Percentiles rank a stretch among this genome's conserved stretches.
Evolutionary conservation across 495 filamentous ascomycete genomes (phyloP).

Genomic region (Barbatosphaeria neglecta): DNA sequence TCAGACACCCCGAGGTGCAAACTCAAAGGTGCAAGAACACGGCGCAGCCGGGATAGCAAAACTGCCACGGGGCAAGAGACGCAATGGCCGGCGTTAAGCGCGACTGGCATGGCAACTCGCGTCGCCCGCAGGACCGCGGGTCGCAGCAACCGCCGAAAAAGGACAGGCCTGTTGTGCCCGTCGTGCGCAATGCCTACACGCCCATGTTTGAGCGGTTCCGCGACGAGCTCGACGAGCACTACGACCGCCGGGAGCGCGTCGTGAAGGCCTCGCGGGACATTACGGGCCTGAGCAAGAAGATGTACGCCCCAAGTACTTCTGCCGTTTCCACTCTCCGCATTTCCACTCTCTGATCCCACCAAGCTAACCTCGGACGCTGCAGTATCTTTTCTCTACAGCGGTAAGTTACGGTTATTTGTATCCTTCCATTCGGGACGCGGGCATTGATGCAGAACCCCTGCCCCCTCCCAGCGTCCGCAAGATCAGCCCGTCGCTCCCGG

Average conservation of each 20-base stretch:
- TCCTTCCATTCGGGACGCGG: too few relatives aligned
- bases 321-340: conserved; percentile 29
- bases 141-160: conserved; percentile 15
- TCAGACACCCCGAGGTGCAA: too few relatives aligned
- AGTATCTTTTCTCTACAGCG: conserved; percentile 92
- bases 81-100: conserved; percentile 42
- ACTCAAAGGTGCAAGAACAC: too few relatives aligned
- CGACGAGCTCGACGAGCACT: conserved; percentile 82
- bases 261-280: conserved; percentile 85
- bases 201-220: conserved; percentile 80
- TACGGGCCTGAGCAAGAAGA: conserved; percentile 91
- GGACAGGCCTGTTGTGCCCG: neutral
- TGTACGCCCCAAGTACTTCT: conserved; percentile 40
- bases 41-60: too few relatives aligned
- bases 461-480: conserved; percentile 44
- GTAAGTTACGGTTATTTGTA: too few relatives aligned
- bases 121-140: conserved; percentile 18
- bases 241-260: conserved; percentile 80
- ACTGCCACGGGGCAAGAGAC: conserved; percentile 1
- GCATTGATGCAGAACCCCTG: neutral
- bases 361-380: conserved; percentile 3
- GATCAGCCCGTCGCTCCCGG: conserved; percentile 51
- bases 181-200: conserved; percentile 40
- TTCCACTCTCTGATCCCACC: neutral
- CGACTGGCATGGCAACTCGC: conserved; percentile 47